Conservation (phyloP, 1,284 basidiomycete species). For the Takashimella tepidaria region DNA sequence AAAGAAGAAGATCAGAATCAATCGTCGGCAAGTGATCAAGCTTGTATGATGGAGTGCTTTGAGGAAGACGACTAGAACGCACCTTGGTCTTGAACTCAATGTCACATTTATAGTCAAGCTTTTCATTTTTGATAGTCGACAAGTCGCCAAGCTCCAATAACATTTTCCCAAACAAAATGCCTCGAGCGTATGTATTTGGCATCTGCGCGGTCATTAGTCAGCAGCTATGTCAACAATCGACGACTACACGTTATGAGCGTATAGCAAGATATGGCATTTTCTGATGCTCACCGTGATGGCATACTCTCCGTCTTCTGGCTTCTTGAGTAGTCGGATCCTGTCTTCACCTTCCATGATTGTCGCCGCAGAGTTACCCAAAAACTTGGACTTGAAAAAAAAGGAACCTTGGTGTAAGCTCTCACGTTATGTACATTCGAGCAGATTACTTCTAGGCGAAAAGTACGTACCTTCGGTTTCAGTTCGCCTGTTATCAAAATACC, state of each 20-base stretch:
- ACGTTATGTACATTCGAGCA: too few relatives aligned
- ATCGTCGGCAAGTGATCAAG: not conserved
- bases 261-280: too few relatives aligned
- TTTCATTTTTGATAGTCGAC: slow-evolving; percentile 77
- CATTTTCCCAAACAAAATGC: slow-evolving; percentile 98
- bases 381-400: slow-evolving; percentile 65
- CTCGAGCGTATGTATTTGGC: slow-evolving; percentile 96
- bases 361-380: slow-evolving; percentile 92
- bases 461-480: slow-evolving; percentile 69
- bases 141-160: slow-evolving; percentile 91
- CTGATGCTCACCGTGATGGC: slow-evolving; percentile 34
- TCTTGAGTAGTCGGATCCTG: slow-evolving; percentile 70
- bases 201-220: slow-evolving; percentile 54
- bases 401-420: too few relatives aligned
- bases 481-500: slow-evolving; percentile 76
- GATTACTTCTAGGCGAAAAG: too few relatives aligned
- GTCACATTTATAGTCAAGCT: slow-evolving; percentile 69
- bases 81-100: slow-evolving; percentile 97
- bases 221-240: not conserved
- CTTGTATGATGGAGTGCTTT: too few relatives aligned
- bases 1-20: slow-evolving; percentile 1
- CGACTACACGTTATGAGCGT: not conserved
- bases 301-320: slow-evolving; percentile 70
- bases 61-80: slow-evolving; percentile 1
- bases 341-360: slow-evolving; percentile 97